These are phyloP conservation scores for Saccharomycopsis malanga DNA, from an alignment of 805 yeast species.

Conservation along the genomic window DNA sequence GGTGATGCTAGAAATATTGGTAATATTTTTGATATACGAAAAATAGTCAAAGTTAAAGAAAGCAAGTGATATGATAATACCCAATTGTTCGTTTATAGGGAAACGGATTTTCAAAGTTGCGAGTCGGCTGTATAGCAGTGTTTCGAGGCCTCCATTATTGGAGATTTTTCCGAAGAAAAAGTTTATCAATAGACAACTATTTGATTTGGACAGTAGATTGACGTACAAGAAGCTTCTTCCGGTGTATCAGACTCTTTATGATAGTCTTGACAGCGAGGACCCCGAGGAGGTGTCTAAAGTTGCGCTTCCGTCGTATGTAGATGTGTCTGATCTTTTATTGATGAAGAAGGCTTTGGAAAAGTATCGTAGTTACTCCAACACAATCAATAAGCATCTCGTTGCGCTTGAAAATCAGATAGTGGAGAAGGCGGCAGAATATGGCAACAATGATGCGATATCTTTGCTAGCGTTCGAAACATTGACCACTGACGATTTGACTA, in stretches of 20 bases:
- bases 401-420: constrained; percentile 63
- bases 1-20: no score
- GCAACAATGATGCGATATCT: constrained; percentile 75
- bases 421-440: constrained; percentile 79
- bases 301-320: constrained; percentile 40
- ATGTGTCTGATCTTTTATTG: constrained; percentile 53
- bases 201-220: constrained; percentile 57
- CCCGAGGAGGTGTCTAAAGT: constrained; percentile 23
- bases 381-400: constrained; percentile 48
- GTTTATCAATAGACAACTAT: constrained; percentile 50
- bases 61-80: no score
- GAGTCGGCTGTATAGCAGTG: no score
- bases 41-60: no score
- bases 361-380: constrained; percentile 52
- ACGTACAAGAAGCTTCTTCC: constrained; percentile 49
- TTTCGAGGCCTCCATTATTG: constrained; percentile 2
- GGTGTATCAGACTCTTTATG: constrained; percentile 45
- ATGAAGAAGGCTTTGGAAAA: constrained; percentile 62
- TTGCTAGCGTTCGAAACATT: constrained; percentile 64
- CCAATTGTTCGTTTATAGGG: no score
- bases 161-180: constrained; percentile 50
- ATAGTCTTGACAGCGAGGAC: constrained; percentile 33
- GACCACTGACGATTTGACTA: constrained; percentile 29
- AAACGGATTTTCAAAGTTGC: no score
- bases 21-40: no score